phyloP scores from a whole-genome alignment of 108 stramenopile species.

The Ochromonas danica region DNA sequence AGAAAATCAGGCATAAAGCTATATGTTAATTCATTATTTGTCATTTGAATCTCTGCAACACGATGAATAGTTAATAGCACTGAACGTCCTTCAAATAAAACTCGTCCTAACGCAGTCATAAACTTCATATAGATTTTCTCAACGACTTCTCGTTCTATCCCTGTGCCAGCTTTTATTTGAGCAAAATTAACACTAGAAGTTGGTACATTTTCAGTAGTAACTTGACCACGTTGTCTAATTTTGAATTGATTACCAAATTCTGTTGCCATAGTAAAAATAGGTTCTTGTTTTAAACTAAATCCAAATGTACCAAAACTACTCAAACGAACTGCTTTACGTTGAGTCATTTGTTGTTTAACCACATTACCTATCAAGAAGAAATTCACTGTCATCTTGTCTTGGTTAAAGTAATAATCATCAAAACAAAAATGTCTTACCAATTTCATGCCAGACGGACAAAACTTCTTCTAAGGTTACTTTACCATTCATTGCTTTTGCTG shows the following conservation, averaged over 20 bases:
- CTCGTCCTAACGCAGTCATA: background rate
- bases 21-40: background rate
- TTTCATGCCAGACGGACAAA: conserved; percentile 11
- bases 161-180: background rate
- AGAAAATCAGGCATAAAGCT: conserved; percentile 20
- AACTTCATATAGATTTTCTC: conserved; percentile 28
- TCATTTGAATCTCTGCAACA: conserved; percentile 21
- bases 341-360: background rate
- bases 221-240: conserved; percentile 4
- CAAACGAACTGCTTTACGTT: conserved; percentile 4
- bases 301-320: conserved; percentile 1
- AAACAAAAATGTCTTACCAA: too few relatives aligned
- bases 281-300: background rate
- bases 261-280: background rate
- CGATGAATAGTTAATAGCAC: conserved; percentile 26
- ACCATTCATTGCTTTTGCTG: background rate
- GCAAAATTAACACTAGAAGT: background rate
- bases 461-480: conserved; percentile 1
- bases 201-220: background rate
- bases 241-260: conserved; percentile 8
- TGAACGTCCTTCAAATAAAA: background rate
- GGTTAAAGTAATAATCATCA: too few relatives aligned
- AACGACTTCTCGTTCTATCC: background rate
- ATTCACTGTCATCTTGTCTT: too few relatives aligned
- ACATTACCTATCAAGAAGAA: background rate